These are phyloP conservation scores for Podospora anserina DNA, from an alignment of 495 filamentous ascomycete species.

Conservation along the genomic window DNA sequence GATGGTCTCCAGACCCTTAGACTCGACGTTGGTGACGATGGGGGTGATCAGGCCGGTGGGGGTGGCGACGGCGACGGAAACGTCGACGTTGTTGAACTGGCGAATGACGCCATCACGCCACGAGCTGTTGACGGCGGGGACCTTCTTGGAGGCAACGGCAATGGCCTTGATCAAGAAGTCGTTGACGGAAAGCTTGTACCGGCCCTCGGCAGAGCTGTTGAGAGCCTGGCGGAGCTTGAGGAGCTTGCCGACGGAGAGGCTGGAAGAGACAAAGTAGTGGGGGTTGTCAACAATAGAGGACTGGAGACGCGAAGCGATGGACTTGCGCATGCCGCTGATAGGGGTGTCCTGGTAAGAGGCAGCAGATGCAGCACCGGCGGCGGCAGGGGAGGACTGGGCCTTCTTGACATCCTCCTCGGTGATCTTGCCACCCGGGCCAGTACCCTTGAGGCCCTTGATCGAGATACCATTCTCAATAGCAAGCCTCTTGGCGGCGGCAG, in stretches of 20 bases:
- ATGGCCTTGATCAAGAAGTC: constrained; percentile 99
- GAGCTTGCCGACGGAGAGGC: constrained; percentile 87
- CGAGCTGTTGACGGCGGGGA: constrained; percentile 91
- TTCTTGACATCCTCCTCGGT: constrained; percentile 94
- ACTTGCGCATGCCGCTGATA: constrained; percentile 92
- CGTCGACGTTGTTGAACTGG: constrained; percentile 86
- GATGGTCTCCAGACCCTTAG: constrained; percentile 80
- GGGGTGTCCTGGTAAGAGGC: constrained; percentile 81
- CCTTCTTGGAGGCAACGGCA: constrained; percentile 82
- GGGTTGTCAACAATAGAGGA: constrained; percentile 90
- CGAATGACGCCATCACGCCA: constrained; percentile 91
- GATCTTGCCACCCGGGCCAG: constrained; percentile 79
- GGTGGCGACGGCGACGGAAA: constrained; percentile 91
- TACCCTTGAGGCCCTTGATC: constrained; percentile 78
- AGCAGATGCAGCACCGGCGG: constrained; percentile 50
- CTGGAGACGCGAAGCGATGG: constrained; percentile 86
- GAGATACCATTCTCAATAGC: constrained; percentile 83
- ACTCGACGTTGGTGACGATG: constrained; percentile 84
- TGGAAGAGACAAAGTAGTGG: constrained; percentile 92
- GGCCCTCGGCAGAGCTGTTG: constrained; percentile 80
- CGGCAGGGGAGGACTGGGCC: constrained; percentile 39
- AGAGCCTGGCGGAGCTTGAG: constrained; percentile 92
- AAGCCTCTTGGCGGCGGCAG: constrained; percentile 71
- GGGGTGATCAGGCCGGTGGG: constrained; percentile 95
- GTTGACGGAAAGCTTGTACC: constrained; percentile 98